Evolutionary conservation across 2,329 filamentous ascomycete genomes (phyloP).

Genomic region (Hortaea werneckii): DNA sequence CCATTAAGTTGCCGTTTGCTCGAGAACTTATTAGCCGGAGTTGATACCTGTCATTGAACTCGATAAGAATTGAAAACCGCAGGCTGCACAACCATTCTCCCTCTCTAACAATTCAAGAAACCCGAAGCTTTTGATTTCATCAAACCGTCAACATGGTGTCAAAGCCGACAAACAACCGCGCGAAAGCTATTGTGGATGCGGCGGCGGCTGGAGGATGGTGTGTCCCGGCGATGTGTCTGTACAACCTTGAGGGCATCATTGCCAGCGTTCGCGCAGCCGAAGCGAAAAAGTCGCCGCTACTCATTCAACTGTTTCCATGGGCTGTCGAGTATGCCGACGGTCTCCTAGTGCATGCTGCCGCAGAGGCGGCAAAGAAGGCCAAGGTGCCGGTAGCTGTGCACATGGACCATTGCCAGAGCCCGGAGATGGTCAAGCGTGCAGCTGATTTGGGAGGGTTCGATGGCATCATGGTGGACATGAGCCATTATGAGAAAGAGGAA

Average conservation of each 20-base stretch:
- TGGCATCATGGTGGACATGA: conserved; percentile 71
- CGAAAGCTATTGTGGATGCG: conserved; percentile 20
- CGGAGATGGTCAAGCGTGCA: conserved; percentile 29
- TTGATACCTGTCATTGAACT: too few species aligned
- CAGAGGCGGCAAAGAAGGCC: conserved; percentile 33
- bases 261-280: conserved; percentile 60
- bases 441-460: conserved; percentile 44
- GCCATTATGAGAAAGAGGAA: conserved; percentile 59
- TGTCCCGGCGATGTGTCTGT: conserved; percentile 22
- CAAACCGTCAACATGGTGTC: conserved; percentile 1
- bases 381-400: conserved; percentile 36
- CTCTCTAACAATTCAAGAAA: too few species aligned
- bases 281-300: conserved; percentile 54
- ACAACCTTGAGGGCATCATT: conserved; percentile 57
- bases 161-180: conserved; percentile 16
- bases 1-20: too few species aligned
- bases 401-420: conserved; percentile 38
- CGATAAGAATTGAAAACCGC: too few species aligned
- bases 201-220: conserved; percentile 21
- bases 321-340: conserved; percentile 54
- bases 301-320: conserved; percentile 68
- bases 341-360: conserved; percentile 36
- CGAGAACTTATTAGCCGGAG: too few species aligned
- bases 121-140: too few species aligned
- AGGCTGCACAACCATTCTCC: too few species aligned